Conservation (phyloP, 1,284 basidiomycete species). For the Takashimella koratensis region DNA sequence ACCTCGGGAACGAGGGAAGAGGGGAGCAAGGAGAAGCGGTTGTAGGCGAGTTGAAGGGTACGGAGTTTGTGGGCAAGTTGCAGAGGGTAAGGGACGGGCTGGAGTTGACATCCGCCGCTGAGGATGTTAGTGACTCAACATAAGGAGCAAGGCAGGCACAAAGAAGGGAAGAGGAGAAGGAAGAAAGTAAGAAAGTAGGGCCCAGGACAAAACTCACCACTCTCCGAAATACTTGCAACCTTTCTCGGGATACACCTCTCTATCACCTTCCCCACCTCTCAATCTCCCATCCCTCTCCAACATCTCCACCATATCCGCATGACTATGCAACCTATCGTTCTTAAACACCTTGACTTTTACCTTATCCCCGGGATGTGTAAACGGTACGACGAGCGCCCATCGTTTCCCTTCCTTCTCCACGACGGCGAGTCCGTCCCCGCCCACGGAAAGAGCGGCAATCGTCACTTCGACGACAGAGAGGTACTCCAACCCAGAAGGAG, state of each 20-base stretch:
- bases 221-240: constrained; percentile 81
- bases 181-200: background rate
- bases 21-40: constrained; percentile 65
- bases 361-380: constrained; percentile 74
- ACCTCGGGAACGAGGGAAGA: constrained; percentile 60
- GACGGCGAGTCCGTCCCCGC: constrained; percentile 10
- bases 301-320: constrained; percentile 70
- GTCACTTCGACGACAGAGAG: constrained; percentile 64
- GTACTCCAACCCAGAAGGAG: constrained; percentile 50
- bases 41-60: constrained; percentile 83
- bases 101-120: constrained; percentile 49
- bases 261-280: constrained; percentile 58
- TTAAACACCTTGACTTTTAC: constrained; percentile 69
- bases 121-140: background rate
- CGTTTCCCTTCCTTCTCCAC: constrained; percentile 39
- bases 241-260: constrained; percentile 31
- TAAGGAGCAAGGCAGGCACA: no score
- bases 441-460: constrained; percentile 49
- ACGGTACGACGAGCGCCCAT: constrained; percentile 79
- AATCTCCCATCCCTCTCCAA: constrained; percentile 62
- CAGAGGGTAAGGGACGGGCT: constrained; percentile 83
- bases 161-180: background rate
- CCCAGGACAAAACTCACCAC: constrained; percentile 52
- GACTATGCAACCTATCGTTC: constrained; percentile 61
- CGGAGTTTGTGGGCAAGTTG: constrained; percentile 82